A percentile compares a stretch with the other conserved stretches of the same genome.
phyloP scores from a whole-genome alignment of 1,284 basidiomycete species.

The Volvariella volvacea region DNA sequence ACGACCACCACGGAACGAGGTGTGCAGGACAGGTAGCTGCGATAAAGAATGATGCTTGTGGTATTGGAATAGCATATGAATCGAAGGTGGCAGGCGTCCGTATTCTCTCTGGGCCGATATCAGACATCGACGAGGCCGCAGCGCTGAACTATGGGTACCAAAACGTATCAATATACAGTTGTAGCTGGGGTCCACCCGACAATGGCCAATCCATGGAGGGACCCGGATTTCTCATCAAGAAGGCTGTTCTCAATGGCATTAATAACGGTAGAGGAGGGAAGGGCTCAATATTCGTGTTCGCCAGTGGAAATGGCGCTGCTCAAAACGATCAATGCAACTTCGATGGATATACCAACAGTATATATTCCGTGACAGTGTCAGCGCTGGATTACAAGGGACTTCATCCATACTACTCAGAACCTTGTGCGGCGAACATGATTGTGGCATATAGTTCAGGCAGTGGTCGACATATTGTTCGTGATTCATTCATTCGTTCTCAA shows the following conservation, averaged over 20 bases:
- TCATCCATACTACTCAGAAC: conserved; percentile 96
- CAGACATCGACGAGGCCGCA: conserved; percentile 96
- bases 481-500: not conserved
- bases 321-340: conserved; percentile 98
- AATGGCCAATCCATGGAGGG: conserved; percentile 95
- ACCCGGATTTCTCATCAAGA: conserved; percentile 87
- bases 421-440: conserved; percentile 95
- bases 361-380: conserved; percentile 94
- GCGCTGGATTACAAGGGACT: conserved; percentile 89
- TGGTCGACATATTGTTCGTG: conserved; percentile 83
- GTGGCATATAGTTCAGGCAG: conserved; percentile 97
- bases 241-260: conserved; percentile 93
- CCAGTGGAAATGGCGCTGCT: conserved; percentile 93
- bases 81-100: conserved; percentile 91
- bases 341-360: conserved; percentile 98
- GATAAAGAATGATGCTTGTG: conserved; percentile 92
- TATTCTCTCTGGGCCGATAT: conserved; percentile 94
- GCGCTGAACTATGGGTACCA: conserved; percentile 94
- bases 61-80: conserved; percentile 90
- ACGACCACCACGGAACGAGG: conserved; percentile 97
- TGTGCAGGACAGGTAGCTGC: conserved; percentile 99
- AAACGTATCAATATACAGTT: conserved; percentile 90
- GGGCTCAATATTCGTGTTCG: conserved; percentile 95
- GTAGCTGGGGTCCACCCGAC: conserved; percentile 98
- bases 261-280: conserved; percentile 88